Evolutionary conservation across 352 stramenopile species (phyloP), one percentile per base, ranked within the genome.

Genomic region (Phytophthora fragariaefolia): DNA sequence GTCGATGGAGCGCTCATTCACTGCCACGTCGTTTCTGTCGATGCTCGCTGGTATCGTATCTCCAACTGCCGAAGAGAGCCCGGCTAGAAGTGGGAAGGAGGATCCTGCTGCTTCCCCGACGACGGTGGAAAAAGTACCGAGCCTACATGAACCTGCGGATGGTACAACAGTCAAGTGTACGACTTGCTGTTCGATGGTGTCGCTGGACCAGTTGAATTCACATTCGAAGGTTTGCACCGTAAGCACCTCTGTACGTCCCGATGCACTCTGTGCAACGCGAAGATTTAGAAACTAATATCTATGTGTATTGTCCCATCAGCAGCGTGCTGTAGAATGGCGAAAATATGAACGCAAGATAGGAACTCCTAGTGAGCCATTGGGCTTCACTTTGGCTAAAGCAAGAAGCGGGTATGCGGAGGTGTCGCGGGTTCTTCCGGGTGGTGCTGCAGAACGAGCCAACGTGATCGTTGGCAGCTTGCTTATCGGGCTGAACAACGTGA

Each of bases 381-480:
- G 88, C 17, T 82, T 96, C 34, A 93, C 83, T 18, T 59, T 96
- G 34, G 82, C 80, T 0, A 93, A 93, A 54, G 81, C 83, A 3
- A 80, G 73, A 9, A 83, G 74, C 3, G 84, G 84, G 1, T 90
- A 86, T 69, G 85, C 88, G 1, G 82, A 94, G 49, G 80, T 96
- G 24, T 89, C 78, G 27, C 79, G 80, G n/a, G 61, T 96, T 17
- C 77, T 77, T 2, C 70, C 80, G 0, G 83, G 77, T 15, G 82
- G 88, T 12, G 76, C 78, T 27, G 86, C 88, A 1, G 84, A 93
- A 46, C 43, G 60, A 50, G 69, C 83, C 15, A 74, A 82, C 34
- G 84, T 96, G 26, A 69, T 91, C 1, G 76, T 94, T 4, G 88
- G 86, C 12, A 93, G 85, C 62, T 90, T 84, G 49, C 72, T 96